Base-by-base conservation (phyloP, 2,329 filamentous ascomycete genomes). In the Lachnellula cervina region DNA sequence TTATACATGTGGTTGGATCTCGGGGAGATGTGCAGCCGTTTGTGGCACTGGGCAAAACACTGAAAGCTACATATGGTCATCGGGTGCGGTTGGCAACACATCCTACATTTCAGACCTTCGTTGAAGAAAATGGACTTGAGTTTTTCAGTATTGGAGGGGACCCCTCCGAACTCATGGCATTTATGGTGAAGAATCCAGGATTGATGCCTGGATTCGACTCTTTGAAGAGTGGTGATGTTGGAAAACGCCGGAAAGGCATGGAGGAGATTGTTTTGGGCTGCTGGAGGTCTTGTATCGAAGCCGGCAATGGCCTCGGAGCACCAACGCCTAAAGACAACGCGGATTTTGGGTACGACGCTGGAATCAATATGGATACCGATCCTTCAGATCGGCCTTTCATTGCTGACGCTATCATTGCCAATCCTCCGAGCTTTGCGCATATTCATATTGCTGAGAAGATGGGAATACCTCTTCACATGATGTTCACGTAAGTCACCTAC, bases 101-200 rank as follows among this genome's bases (percentile, higher is more conserved):
- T 65, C 72, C 80, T 3, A 83, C 78, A 2, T 92, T 92, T 63
- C 77, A 82, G 61, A 70, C 75, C 0, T 89, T 90, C 62, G 83
- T 91, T 3, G 79, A 84, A 57, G 81, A 88, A 51, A 84, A 85
- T 67, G 86, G 79, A 0, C 77, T 92, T 14, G 88, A 91, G 64
- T 92, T 90, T 70, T 90, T 88, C 70, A 81, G 74, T 59, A 88
- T 90, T 51, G 87, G 87, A n/a, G 88, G 87, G 2, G 86, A 91
- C 67, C 88, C 88, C 1, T 80, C 84, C 1, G 81, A 88, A 65
- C 75, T 90, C 44, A 91, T 90, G 88, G 89, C 90, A 3, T 95
- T 93, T 66, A 95, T 95, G 90, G 90, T 94, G 46, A 92, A 92
- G 71, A 88, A 94, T 63, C 89, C 90, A 0, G 89, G 90, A 0